Percentiles rank a stretch among this genome's conserved stretches.
phyloP scores from a whole-genome alignment of 2,329 filamentous ascomycete species.

The Ophiostoma sp. region DNA sequence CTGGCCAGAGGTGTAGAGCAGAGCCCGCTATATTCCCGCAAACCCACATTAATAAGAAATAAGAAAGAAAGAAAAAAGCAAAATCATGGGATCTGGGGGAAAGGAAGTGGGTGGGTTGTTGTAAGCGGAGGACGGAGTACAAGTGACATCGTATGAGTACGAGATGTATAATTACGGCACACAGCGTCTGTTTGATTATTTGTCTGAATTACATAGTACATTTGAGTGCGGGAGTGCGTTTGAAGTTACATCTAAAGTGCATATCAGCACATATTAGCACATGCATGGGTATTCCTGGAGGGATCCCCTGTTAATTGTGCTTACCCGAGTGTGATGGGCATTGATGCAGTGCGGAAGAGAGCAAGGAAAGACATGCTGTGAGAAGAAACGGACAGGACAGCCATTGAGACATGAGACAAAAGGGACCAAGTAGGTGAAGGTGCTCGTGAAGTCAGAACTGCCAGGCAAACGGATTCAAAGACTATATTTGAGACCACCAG shows the following conservation, averaged over 20 bases:
- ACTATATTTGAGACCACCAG: not conserved
- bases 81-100: not conserved
- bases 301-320: not conserved
- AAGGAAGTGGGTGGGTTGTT: not conserved
- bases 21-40: not conserved
- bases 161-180: not conserved
- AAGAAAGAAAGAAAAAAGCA: not conserved
- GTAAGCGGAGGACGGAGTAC: constrained; percentile 1
- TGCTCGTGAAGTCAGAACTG: not conserved
- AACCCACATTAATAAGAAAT: not conserved
- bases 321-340: not conserved
- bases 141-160: not conserved
- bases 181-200: not conserved
- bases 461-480: not conserved
- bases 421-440: not conserved
- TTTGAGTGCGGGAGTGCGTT: not conserved
- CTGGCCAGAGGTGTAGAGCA: not conserved
- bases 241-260: not conserved
- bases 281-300: not conserved
- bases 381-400: not conserved
- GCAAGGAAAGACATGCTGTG: not conserved
- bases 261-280: not conserved
- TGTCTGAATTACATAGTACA: not conserved
- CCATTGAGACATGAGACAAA: not conserved
- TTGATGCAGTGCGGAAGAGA: not conserved